Base-by-base conservation (phyloP, 148 eudicot genomes). In the Chenopodium suecicum region DNA sequence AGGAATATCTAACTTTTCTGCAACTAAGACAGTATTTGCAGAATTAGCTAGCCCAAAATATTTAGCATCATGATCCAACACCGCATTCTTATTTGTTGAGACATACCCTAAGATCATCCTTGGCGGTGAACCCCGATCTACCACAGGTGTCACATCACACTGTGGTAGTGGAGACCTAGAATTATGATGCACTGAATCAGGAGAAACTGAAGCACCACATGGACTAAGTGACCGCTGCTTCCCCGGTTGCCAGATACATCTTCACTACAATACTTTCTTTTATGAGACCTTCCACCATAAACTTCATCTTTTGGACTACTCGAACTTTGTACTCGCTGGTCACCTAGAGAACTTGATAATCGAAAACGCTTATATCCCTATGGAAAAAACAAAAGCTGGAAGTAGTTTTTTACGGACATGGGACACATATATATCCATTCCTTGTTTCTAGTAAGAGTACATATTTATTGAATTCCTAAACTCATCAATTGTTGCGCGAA, bases 401-500 rank as follows among this genome's bases (percentile, higher is more conserved):
- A 95, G 87, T 84, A 84, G 90, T 85, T 85, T 90, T 88, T 90
- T 92, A 44, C 88, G 88, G 19, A 93, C 89, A 84, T 95, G 96
- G 80, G 91, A 92, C 41, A 95, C 91, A 31, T 73, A 86, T 17
- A 93, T 87, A 70, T 90, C 92, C 98, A 93, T 93, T 74, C 96
- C 94, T 20, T 93, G 95, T 78, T 87, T 92, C 97, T 96, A 93
- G 79, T 88, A 91, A 72, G 81, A n/a, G 71, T 91, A 95, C 85
- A 84, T 82, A 70, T 83, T 87, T 78, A 93, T 88, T 1, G 91
- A 85, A 64, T 83, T 89, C 87, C 86, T 91, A 81, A 93, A 95
- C 68, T 90, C 89, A 62, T 95, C 94, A 67, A 95, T 90, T 4
- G 98, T 91, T 71, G 81, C 82, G 47, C 97, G 91, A 64, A 95